Evolutionary conservation across 2,329 filamentous ascomycete species (phyloP), one percentile per base, ranked within the genome.

Genomic region (Pseudocercospora fuligena): DNA sequence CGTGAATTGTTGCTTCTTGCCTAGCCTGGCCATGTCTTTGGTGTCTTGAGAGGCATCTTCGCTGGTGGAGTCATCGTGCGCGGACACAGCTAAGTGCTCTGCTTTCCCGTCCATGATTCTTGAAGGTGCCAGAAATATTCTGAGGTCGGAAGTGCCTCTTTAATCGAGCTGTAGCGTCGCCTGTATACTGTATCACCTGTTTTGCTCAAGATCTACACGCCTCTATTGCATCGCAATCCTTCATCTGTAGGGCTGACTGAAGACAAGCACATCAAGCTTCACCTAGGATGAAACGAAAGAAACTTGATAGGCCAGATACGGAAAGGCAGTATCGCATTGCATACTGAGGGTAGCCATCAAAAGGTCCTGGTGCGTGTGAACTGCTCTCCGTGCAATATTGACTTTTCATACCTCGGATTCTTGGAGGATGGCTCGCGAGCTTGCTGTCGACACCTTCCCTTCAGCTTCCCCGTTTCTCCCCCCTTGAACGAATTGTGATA

Each of bases 1-100:
- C 1, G 63, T 56, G 14, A 73, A 64, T 16, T 66, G 51, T 21
- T 73, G 72, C 29, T 69, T 43, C 43, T 73, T 73, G 11, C 72
- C 72, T 68, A 46, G 40, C 40, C 19, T 46, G 14, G 40, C 40
- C 40, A 46, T 46, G 40, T 46, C 40, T 8, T 46, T 46, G 5
- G 14, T 19, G 19, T 46, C 40, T 46, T 46, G 40, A 46, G 40
- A 46, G 6, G 40, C 40, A 46, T 46, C 19, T 16, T 46, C 40
- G 40, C 19, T 19, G 40, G 19, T 19, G 40, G 40, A 46, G 14
- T 46, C 40, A 19, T 46, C 40, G 40, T 46, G 16, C 40, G 14
- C 19, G 40, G 19, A 19, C 14, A 16, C 19, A 16, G 40, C 19
- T 46, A 19, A 46, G 14, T 16, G 40, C 40, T 46, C 40, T 3